Evolutionary conservation across 768 basidiomycete genomes (phyloP).

Genomic region (Boletus sp.): DNA sequence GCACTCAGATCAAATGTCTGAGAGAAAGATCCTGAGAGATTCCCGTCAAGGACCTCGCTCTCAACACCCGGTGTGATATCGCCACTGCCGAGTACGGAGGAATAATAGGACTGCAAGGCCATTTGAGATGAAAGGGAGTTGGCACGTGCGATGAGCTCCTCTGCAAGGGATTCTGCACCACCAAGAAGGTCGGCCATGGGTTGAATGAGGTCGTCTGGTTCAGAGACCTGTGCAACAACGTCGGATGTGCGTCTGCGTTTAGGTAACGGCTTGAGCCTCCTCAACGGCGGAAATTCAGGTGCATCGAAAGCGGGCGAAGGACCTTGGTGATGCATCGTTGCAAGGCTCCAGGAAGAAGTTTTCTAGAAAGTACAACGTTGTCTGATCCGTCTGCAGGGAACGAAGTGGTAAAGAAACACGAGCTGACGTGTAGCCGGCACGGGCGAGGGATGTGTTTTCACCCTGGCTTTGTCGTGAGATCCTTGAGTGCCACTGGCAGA

Average conservation of each 20-base stretch:
- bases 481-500: slow-evolving; percentile 6
- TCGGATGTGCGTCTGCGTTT: slow-evolving; percentile 64
- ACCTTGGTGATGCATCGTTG: slow-evolving; percentile 48
- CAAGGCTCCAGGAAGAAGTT: slow-evolving; percentile 3
- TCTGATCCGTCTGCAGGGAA: slow-evolving; percentile 13
- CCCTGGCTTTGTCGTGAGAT: slow-evolving; percentile 18
- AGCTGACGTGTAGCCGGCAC: slow-evolving; percentile 29
- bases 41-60: slow-evolving; percentile 16
- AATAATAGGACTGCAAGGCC: slow-evolving; percentile 61
- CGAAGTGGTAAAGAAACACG: slow-evolving; percentile 22
- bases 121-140: slow-evolving; percentile 57
- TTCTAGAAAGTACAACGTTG: slow-evolving; percentile 15
- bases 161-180: slow-evolving; percentile 47
- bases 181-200: slow-evolving; percentile 35
- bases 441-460: not conserved
- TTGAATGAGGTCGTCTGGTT: slow-evolving; percentile 27
- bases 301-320: slow-evolving; percentile 62
- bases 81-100: slow-evolving; percentile 49
- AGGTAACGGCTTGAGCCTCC: slow-evolving; percentile 74
- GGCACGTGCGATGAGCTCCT: slow-evolving; percentile 55
- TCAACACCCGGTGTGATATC: slow-evolving; percentile 35
- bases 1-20: slow-evolving; percentile 28
- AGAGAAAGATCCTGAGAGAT: slow-evolving; percentile 19
- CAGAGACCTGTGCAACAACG: slow-evolving; percentile 22
- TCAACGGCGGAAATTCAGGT: slow-evolving; percentile 57